Percentiles rank a stretch among this genome's conserved stretches.
These are phyloP conservation scores for Cyberlindnera mrakii DNA, from an alignment of 805 yeast genomes.

Conservation along the genomic window DNA sequence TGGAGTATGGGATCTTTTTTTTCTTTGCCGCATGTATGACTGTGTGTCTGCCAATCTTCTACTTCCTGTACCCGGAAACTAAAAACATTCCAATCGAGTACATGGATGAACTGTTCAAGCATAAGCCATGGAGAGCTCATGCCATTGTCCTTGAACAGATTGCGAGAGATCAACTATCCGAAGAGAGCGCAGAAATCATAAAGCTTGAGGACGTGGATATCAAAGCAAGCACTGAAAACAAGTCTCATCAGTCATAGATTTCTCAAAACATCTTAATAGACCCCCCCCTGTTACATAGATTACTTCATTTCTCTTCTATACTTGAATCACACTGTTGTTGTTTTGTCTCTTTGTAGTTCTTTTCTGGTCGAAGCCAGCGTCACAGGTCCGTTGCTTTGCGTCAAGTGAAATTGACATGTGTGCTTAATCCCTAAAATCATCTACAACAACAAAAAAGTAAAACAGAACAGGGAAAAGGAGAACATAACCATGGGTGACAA, in stretches of 20 bases:
- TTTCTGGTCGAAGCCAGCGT: no score
- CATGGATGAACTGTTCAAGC: constrained; percentile 12
- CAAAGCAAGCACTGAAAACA: constrained; percentile 1
- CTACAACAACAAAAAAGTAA: not conserved
- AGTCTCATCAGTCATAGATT: not conserved
- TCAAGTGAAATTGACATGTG: no score
- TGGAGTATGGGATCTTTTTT: constrained; percentile 40
- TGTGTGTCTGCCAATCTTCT: constrained; percentile 8
- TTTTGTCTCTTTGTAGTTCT: no score
- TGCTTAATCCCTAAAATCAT: no score
- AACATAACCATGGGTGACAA: not conserved
- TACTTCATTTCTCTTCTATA: no score
- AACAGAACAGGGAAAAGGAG: not conserved
- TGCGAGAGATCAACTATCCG: constrained; percentile 7
- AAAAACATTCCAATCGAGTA: constrained; percentile 16
- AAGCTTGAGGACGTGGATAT: constrained; percentile 2
- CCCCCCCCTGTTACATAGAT: no score
- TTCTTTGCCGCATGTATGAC: constrained; percentile 21
- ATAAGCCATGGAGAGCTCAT: constrained; percentile 15
- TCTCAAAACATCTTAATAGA: not conserved
- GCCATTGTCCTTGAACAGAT: constrained; percentile 12
- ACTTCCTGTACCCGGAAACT: constrained; percentile 15
- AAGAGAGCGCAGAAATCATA: not conserved
- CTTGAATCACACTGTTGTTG: no score
- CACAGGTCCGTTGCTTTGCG: no score